Base-by-base conservation (phyloP, 108 stramenopile species). In the Skeletonema marinoi region DNA sequence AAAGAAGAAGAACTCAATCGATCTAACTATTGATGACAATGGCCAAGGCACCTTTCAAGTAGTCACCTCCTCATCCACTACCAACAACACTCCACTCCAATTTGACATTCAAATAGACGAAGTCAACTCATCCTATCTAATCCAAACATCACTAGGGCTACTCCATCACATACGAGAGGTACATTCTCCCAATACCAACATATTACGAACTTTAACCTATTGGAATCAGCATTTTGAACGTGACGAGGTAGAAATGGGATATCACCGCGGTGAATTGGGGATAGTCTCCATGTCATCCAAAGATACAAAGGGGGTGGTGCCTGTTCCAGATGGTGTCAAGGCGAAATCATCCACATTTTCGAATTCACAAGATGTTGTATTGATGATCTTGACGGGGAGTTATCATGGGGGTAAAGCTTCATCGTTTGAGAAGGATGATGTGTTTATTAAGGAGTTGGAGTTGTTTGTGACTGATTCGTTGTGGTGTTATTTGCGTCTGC, bases 361-460 rank as follows among this genome's bases (percentile, higher is more conserved):
- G 19, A 70, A 51, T 7, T 13, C 14, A n/a, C n/a, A n/a, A 19
- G 54, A 70, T 16, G 19, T 70, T 16, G 60, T 80, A 21, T 69
- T 73, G 70, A 80, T 80, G 78, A 80, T 72, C 16, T 68, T 80
- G 48, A 67, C 73, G 31, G 78, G 78, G 16, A 54, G 61, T 42
- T 79, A 79, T 62, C 30, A 39, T 17, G 17, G 46, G 3, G 44
- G 60, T 9, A 39, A 39, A 9, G 39, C 39, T 9, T 7, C 39
- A n/a, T n/a, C n/a, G n/a, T n/a, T n/a, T n/a, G n/a, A n/a, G n/a
- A n/a, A n/a, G n/a, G n/a, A n/a, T n/a, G n/a, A n/a, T n/a, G n/a
- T n/a, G n/a, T n/a, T n/a, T n/a, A n/a, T n/a, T n/a, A n/a, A n/a
- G n/a, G n/a, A n/a, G n/a, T n/a, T n/a, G n/a, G n/a, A n/a, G n/a